A percentile compares a stretch with the other conserved stretches of the same genome.
These are phyloP conservation scores for Microdochium bolleyi DNA, from an alignment of 2,329 filamentous ascomycete genomes.

Conservation along the genomic window DNA sequence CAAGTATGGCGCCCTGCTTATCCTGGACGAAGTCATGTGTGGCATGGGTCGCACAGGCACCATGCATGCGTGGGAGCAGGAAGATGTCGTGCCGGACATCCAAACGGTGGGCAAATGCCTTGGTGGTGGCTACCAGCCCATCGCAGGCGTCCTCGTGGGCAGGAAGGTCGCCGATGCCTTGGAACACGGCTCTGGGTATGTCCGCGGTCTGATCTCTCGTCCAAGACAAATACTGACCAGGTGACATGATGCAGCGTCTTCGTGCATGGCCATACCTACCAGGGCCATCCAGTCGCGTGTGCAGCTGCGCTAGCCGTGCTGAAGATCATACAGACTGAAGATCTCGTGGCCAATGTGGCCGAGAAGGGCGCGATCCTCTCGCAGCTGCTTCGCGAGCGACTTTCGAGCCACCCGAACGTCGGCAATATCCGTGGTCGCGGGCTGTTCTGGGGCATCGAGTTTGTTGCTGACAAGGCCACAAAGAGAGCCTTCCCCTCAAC, in stretches of 20 bases:
- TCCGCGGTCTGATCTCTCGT: background rate
- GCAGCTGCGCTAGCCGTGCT: conserved; percentile 30
- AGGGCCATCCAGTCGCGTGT: conserved; percentile 28
- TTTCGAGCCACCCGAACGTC: conserved; percentile 23
- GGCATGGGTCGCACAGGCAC: conserved; percentile 52
- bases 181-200: conserved; percentile 26
- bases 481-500: conserved; percentile 25
- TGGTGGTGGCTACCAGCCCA: conserved; percentile 53
- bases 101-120: conserved; percentile 61
- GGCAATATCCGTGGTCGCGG: conserved; percentile 31
- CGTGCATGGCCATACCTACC: conserved; percentile 50
- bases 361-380: conserved; percentile 21
- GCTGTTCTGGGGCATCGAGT: conserved; percentile 39
- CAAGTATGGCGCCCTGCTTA: conserved; percentile 64
- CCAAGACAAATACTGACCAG: background rate
- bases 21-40: conserved; percentile 73
- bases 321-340: conserved; percentile 23
- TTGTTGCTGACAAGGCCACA: conserved; percentile 27
- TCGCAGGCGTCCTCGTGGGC: conserved; percentile 52
- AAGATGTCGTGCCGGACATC: conserved; percentile 53
- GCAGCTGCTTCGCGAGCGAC: conserved; percentile 12
- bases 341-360: conserved; percentile 21
- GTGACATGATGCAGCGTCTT: conserved; percentile 28
- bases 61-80: conserved; percentile 55
- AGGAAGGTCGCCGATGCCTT: conserved; percentile 37